Percentiles rank a stretch among this genome's conserved stretches.
phyloP scores from a whole-genome alignment of 2,329 filamentous ascomycete species.

The Xylariaceae sp. region DNA sequence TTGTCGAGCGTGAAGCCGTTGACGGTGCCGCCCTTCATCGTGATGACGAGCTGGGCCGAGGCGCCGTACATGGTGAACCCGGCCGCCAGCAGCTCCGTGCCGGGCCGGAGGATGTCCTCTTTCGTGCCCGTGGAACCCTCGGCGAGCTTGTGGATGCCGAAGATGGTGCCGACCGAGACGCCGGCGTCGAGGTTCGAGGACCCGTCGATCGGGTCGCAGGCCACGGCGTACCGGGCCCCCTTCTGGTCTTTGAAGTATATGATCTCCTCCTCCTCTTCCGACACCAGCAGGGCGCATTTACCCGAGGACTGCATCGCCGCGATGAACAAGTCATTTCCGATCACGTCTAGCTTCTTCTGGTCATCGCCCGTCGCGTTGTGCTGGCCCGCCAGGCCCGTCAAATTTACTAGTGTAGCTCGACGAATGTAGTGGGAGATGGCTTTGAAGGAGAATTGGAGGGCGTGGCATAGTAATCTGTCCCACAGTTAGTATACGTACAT shows the following conservation, averaged over 20 bases:
- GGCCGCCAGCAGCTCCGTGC: constrained; percentile 83
- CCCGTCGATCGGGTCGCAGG: constrained; percentile 96
- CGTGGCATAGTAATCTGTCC: constrained; percentile 83
- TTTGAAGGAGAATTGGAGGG: constrained; percentile 99
- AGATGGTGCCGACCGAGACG: constrained; percentile 97
- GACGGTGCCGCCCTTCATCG: constrained; percentile 86
- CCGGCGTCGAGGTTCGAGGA: constrained; percentile 96
- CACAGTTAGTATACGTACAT: constrained; percentile 7
- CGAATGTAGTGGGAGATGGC: constrained; percentile 99
- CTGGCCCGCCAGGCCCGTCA: constrained; percentile 89
- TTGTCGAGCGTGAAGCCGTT: constrained; percentile 98
- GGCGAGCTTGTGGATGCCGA: constrained; percentile 84
- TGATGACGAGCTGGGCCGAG: constrained; percentile 92
- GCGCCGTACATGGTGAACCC: constrained; percentile 99
- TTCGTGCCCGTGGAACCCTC: constrained; percentile 68
- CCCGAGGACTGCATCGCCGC: constrained; percentile 89
- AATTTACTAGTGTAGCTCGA: constrained; percentile 88
- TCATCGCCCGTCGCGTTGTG: constrained; percentile 95
- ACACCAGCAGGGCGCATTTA: constrained; percentile 88
- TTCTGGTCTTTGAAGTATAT: constrained; percentile 77
- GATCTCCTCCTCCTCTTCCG: constrained; percentile 91
- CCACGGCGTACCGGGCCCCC: constrained; percentile 84
- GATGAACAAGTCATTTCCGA: constrained; percentile 97
- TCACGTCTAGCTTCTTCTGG: constrained; percentile 99
- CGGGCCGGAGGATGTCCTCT: constrained; percentile 83